Conservation (phyloP, 2,329 filamentous ascomycete genomes). For the Leptographium wingfieldii region DNA sequence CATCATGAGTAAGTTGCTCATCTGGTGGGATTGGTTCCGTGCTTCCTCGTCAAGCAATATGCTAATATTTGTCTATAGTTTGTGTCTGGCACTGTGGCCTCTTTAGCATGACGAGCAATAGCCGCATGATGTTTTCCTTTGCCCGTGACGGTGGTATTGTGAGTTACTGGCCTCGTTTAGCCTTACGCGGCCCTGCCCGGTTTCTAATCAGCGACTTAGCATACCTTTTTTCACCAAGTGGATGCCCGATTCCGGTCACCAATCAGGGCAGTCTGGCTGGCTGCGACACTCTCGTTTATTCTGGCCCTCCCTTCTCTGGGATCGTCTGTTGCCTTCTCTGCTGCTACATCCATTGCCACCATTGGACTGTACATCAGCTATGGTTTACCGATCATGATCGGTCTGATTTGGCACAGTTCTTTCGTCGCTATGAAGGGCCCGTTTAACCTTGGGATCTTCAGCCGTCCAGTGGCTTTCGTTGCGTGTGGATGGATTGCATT, state of each 20-base stretch:
- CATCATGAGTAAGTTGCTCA: slow-evolving; percentile 28
- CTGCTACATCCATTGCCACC: slow-evolving; percentile 46
- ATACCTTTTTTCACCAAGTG: slow-evolving; percentile 40
- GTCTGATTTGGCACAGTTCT: slow-evolving; percentile 34
- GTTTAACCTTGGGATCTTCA: slow-evolving; percentile 36
- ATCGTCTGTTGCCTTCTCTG: slow-evolving; percentile 40
- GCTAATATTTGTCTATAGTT: slow-evolving; percentile 16
- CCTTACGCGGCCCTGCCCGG: neutral
- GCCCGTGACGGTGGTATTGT: slow-evolving; percentile 40
- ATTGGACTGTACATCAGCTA: slow-evolving; percentile 47
- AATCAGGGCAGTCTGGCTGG: slow-evolving; percentile 42
- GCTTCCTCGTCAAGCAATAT: neutral
- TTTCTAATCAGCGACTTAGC: slow-evolving; percentile 15
- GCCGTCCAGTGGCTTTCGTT: slow-evolving; percentile 31
- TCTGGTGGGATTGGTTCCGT: neutral
- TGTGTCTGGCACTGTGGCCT: slow-evolving; percentile 50
- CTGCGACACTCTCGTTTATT: slow-evolving; percentile 38
- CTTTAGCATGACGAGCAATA: slow-evolving; percentile 44
- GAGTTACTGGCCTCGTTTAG: slow-evolving; percentile 8
- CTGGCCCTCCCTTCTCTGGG: slow-evolving; percentile 43
- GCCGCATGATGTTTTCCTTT: slow-evolving; percentile 48
- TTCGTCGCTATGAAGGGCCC: slow-evolving; percentile 40
- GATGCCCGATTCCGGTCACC: slow-evolving; percentile 36
- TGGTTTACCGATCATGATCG: slow-evolving; percentile 42
- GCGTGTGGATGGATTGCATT: slow-evolving; percentile 39